These are phyloP conservation scores for Globisporangium ultimum DNA, from an alignment of 352 stramenopile species.

Conservation along the genomic window DNA sequence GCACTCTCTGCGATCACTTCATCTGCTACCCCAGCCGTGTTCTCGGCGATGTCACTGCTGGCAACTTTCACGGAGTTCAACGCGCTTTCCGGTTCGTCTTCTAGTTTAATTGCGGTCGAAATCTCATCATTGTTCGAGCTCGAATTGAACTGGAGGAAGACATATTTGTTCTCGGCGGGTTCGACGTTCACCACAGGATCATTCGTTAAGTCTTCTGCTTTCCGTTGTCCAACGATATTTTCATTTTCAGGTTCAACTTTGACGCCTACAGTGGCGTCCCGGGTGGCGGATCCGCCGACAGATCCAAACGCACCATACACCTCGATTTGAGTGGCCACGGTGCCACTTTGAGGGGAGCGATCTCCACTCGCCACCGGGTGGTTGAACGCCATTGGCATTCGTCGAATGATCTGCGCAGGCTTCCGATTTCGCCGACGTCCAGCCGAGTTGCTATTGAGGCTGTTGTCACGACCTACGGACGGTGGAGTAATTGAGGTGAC, in stretches of 20 bases:
- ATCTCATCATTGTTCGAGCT: background rate
- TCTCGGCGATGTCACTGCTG: background rate
- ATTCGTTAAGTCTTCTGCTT: background rate
- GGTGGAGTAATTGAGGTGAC: background rate
- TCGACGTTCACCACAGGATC: background rate
- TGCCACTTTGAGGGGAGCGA: background rate
- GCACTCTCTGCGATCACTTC: background rate
- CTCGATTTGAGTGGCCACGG: slow-evolving; percentile 9
- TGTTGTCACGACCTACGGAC: background rate
- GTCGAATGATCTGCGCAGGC: slow-evolving; percentile 9
- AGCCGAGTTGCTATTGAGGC: background rate
- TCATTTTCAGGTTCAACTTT: slow-evolving; percentile 4
- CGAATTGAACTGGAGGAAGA: background rate
- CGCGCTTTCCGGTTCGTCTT: background rate
- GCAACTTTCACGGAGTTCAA: background rate
- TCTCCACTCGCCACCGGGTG: background rate
- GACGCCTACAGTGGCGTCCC: background rate
- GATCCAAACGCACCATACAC: slow-evolving; percentile 18
- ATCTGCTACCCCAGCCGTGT: background rate
- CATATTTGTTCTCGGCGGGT: background rate
- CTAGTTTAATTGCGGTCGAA: background rate
- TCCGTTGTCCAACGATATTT: background rate
- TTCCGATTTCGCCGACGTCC: slow-evolving; percentile 14
- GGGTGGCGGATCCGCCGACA: background rate
- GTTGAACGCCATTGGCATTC: background rate